Evolutionary conservation across 306 rosid species (phyloP).

Genomic region (Potentilla sterilis): DNA sequence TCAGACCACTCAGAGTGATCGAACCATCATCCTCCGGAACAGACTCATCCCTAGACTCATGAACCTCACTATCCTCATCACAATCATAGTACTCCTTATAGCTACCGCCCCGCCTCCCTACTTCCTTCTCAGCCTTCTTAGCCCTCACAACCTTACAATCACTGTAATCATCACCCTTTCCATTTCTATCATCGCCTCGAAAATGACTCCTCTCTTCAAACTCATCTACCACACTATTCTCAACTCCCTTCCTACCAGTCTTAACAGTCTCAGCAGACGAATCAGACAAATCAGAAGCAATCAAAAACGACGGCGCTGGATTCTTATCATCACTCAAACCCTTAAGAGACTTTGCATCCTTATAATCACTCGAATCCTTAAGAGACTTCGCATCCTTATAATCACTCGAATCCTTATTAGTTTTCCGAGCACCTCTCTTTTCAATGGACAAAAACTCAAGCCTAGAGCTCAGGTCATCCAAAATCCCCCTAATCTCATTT

Average conservation of each 20-base stretch:
- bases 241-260: slow-evolving; percentile 13
- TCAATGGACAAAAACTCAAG: slow-evolving; percentile 70
- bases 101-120: slow-evolving; percentile 12
- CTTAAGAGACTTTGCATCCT: no score
- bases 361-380: no score
- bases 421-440: slow-evolving; percentile 30
- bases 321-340: slow-evolving; percentile 31
- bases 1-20: slow-evolving; percentile 47
- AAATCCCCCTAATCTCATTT: slow-evolving; percentile 77
- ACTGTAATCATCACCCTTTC: slow-evolving; percentile 19
- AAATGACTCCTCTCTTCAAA: neutral
- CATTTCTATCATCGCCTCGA: neutral
- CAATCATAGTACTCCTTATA: slow-evolving; percentile 31
- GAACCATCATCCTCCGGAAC: slow-evolving; percentile 43
- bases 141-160: slow-evolving; percentile 37
- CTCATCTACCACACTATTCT: slow-evolving; percentile 11
- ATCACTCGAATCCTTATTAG: neutral
- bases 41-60: slow-evolving; percentile 26
- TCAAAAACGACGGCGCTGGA: slow-evolving; percentile 59
- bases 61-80: slow-evolving; percentile 29
- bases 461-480: slow-evolving; percentile 62
- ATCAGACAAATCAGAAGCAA: slow-evolving; percentile 28
- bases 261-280: slow-evolving; percentile 30
- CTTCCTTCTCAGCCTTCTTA: slow-evolving; percentile 18
- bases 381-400: no score